A percentile compares a stretch with the other conserved stretches of the same genome.
phyloP scores from a whole-genome alignment of 331 rosid species.

The Pyrus hybrid region DNA sequence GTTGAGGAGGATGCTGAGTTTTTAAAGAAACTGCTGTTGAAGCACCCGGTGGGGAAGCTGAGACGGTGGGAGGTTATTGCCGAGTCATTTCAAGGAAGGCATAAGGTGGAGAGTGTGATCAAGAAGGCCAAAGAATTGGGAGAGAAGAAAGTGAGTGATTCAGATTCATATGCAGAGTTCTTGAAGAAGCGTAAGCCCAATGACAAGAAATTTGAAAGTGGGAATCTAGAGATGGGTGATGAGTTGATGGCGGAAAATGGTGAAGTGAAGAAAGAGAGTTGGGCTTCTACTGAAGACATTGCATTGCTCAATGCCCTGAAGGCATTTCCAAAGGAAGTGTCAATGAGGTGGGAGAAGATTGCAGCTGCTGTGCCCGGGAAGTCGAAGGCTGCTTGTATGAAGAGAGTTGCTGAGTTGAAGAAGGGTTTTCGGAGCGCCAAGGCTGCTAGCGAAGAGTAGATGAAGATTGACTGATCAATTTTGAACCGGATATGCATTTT shows the following conservation, averaged over 20 bases:
- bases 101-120: conserved; percentile 66
- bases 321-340: conserved; percentile 66
- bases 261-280: conserved; percentile 23
- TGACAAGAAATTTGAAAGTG: conserved; percentile 53
- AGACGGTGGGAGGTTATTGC: conserved; percentile 83
- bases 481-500: background rate
- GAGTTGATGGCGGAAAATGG: conserved; percentile 13
- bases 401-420: conserved; percentile 75
- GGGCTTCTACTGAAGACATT: conserved; percentile 72
- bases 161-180: conserved; percentile 67
- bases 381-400: conserved; percentile 76
- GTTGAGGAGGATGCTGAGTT: conserved; percentile 66
- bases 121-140: conserved; percentile 69
- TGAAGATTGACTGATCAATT: background rate
- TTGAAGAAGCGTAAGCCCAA: conserved; percentile 68
- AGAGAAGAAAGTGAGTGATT: conserved; percentile 58
- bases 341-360: conserved; percentile 97
- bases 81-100: conserved; percentile 68
- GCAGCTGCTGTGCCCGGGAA: conserved; percentile 80
- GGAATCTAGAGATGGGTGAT: conserved; percentile 11
- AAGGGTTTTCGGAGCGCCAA: conserved; percentile 71
- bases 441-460: conserved; percentile 36
- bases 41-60: conserved; percentile 81
- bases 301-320: conserved; percentile 85
- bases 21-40: conserved; percentile 71